Conservation (phyloP, 306 rosid genomes). For the Hylodesmum podocarpum region DNA sequence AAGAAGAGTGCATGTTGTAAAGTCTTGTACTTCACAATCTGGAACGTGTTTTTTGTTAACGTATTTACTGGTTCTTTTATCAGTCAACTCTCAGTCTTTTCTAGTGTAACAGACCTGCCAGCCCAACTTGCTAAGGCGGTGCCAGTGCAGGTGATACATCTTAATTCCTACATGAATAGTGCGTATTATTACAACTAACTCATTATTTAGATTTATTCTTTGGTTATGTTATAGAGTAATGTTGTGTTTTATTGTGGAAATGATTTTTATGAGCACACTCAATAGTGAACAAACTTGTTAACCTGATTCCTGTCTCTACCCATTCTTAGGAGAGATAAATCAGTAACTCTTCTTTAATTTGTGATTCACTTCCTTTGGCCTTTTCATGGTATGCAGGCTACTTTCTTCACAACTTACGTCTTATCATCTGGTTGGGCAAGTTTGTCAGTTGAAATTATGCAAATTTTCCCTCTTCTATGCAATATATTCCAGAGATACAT, state of each 20-base stretch:
- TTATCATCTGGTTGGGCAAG: constrained; percentile 98
- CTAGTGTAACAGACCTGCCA: constrained; percentile 76
- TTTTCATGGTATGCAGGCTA: constrained; percentile 57
- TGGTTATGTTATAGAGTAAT: not conserved
- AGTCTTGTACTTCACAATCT: constrained; percentile 88
- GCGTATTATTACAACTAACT: constrained; percentile 2
- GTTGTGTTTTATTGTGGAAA: constrained; percentile 5
- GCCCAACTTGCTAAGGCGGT: constrained; percentile 79
- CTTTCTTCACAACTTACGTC: constrained; percentile 89
- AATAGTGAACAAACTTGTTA: not conserved
- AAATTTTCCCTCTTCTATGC: constrained; percentile 66
- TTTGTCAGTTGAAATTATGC: constrained; percentile 83
- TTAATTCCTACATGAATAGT: not conserved
- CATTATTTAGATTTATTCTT: not conserved
- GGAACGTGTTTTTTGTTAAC: constrained; percentile 96
- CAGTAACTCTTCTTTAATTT: not conserved
- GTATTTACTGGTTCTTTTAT: constrained; percentile 78
- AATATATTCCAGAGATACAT: constrained; percentile 52
- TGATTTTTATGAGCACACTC: constrained; percentile 12
- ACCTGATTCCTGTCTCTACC: constrained; percentile 5
- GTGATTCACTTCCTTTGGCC: constrained; percentile 10
- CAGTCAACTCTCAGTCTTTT: constrained; percentile 58
- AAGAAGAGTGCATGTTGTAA: constrained; percentile 91
- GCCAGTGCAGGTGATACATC: constrained; percentile 77
- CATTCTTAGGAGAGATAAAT: not conserved